These are phyloP conservation scores for Chlorophyllum brunneum DNA, from an alignment of 768 basidiomycete species.

Conservation along the genomic window DNA sequence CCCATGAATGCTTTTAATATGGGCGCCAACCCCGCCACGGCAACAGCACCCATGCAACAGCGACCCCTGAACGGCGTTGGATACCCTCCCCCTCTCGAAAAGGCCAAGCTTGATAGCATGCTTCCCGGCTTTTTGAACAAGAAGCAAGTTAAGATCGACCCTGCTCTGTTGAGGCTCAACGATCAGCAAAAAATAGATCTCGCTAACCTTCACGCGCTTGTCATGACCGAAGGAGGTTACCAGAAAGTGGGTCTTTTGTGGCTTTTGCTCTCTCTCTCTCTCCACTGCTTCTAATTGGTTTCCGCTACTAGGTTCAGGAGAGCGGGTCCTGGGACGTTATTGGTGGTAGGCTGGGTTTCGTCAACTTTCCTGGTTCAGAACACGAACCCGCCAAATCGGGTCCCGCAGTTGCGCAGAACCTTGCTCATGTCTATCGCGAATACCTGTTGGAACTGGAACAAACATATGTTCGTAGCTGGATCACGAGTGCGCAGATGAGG, in stretches of 20 bases:
- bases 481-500: constrained; percentile 20
- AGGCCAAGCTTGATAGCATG: constrained; percentile 45
- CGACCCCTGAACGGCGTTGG: constrained; percentile 1
- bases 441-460: constrained; percentile 55
- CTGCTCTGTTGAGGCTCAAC: constrained; percentile 44
- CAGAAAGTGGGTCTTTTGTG: constrained; percentile 34
- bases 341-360: constrained; percentile 63
- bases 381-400: constrained; percentile 59
- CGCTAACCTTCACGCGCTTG: constrained; percentile 51
- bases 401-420: constrained; percentile 55
- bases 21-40: not conserved
- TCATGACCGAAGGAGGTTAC: constrained; percentile 56
- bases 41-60: constrained; percentile 8
- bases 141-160: constrained; percentile 36
- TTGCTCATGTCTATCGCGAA: constrained; percentile 58
- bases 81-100: constrained; percentile 42
- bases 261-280: not conserved
- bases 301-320: constrained; percentile 40
- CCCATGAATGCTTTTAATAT: not conserved
- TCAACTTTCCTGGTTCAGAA: constrained; percentile 59
- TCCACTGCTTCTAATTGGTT: not conserved
- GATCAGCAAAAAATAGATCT: constrained; percentile 57
- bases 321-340: constrained; percentile 64
- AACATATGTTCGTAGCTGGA: constrained; percentile 43
- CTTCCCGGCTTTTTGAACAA: constrained; percentile 46